These are phyloP conservation scores for Phytophthora ramorum DNA, from an alignment of 352 stramenopile species.

Conservation along the genomic window DNA sequence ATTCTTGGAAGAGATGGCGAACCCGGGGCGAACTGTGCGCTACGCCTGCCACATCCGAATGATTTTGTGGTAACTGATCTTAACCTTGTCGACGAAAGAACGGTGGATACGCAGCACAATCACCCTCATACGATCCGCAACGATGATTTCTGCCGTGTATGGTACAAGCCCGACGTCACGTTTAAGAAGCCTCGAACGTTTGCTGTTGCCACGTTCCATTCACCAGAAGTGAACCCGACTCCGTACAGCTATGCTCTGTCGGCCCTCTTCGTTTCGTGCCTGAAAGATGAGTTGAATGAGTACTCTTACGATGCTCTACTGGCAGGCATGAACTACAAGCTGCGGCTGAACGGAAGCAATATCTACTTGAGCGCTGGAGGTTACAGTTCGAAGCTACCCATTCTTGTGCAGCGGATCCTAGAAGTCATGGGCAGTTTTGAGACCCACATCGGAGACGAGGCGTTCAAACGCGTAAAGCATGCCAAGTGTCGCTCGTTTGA, in stretches of 20 bases:
- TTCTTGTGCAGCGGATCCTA: conserved; percentile 50
- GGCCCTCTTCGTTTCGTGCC: conserved; percentile 64
- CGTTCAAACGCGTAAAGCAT: conserved; percentile 55
- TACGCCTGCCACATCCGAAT: conserved; percentile 51
- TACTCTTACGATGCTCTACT: conserved; percentile 73
- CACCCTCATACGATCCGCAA: conserved; percentile 46
- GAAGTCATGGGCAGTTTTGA: conserved; percentile 43
- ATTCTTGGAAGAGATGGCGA: conserved; percentile 36
- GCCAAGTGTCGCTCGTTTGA: conserved; percentile 50
- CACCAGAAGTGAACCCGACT: conserved; percentile 52
- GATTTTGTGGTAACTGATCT: conserved; percentile 30
- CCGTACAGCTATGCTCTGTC: conserved; percentile 68
- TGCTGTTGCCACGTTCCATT: conserved; percentile 74
- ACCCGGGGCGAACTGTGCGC: conserved; percentile 39
- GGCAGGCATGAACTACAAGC: conserved; percentile 66
- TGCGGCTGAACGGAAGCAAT: conserved; percentile 45
- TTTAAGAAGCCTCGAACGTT: conserved; percentile 91
- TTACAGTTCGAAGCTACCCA: conserved; percentile 54
- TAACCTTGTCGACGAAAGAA: conserved; percentile 21
- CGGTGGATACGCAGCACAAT: conserved; percentile 21
- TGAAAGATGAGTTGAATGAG: conserved; percentile 84
- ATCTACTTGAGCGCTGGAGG: conserved; percentile 53
- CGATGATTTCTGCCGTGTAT: conserved; percentile 52
- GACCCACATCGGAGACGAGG: conserved; percentile 36
- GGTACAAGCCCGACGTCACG: conserved; percentile 84